Conservation (phyloP, 257 asterid genomes). For the Euphrasia confusa region DNA sequence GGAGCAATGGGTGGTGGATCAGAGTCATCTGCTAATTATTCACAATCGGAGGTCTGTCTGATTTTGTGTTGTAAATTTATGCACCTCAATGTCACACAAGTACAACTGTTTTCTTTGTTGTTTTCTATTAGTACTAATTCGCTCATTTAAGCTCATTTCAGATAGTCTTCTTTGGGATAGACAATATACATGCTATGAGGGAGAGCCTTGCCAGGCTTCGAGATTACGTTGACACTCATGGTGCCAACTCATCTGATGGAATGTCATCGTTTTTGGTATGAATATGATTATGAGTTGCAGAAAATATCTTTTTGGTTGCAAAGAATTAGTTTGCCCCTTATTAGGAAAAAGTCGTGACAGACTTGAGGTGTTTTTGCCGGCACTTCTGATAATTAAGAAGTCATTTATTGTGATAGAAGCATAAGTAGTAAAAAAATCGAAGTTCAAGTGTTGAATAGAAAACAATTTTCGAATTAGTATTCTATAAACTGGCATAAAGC, state of each 20-base stretch:
- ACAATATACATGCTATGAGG: slow-evolving; percentile 95
- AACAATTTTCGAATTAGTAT: background rate
- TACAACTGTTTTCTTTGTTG: slow-evolving; percentile 11
- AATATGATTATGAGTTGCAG: slow-evolving; percentile 17
- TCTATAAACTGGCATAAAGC: background rate
- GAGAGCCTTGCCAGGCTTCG: slow-evolving; percentile 88
- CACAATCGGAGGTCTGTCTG: slow-evolving; percentile 80
- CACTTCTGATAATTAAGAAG: background rate
- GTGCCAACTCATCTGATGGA: slow-evolving; percentile 91
- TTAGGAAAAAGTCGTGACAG: slow-evolving; percentile 2
- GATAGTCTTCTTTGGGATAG: slow-evolving; percentile 98
- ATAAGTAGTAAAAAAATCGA: background rate
- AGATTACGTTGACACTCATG: slow-evolving; percentile 95
- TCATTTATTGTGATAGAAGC: background rate
- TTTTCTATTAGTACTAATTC: slow-evolving; percentile 15
- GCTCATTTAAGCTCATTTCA: slow-evolving; percentile 30
- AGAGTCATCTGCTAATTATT: slow-evolving; percentile 94
- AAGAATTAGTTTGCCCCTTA: background rate
- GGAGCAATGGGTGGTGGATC: slow-evolving; percentile 99
- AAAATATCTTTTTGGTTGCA: slow-evolving; percentile 13
- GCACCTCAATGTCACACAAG: slow-evolving; percentile 18
- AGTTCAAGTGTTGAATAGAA: background rate
- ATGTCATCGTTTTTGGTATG: slow-evolving; percentile 91
- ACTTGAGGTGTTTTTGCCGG: background rate
- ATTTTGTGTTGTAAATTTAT: slow-evolving; percentile 20